These are phyloP conservation scores for Cyclotella cryptica DNA, from an alignment of 108 stramenopile species.

Conservation along the genomic window DNA sequence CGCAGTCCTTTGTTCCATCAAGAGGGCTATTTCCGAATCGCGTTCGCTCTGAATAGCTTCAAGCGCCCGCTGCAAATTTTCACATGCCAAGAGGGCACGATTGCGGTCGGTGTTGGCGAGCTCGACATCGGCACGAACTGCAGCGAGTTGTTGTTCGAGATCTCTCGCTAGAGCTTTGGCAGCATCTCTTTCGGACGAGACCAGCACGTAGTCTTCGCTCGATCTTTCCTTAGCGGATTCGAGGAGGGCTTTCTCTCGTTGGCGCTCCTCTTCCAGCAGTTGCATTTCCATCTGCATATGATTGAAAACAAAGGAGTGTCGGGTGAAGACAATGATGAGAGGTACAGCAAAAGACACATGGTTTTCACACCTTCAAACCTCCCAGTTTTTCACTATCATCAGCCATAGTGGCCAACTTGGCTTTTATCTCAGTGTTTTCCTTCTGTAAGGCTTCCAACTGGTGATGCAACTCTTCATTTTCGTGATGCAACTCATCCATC, in stretches of 20 bases:
- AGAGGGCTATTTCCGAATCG: conserved; percentile 77
- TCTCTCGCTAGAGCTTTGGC: conserved; percentile 69
- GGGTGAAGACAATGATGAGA: neutral
- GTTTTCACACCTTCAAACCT: conserved; percentile 64
- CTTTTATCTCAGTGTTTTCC: conserved; percentile 59
- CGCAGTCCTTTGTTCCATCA: conserved; percentile 71
- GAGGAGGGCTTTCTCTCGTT: conserved; percentile 64
- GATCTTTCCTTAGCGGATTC: conserved; percentile 51
- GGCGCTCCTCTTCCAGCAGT: conserved; percentile 78
- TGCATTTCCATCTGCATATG: conserved; percentile 73
- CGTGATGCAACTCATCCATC: conserved; percentile 73
- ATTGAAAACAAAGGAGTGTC: neutral
- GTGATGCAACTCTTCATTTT: conserved; percentile 77
- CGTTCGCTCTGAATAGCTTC: conserved; percentile 88
- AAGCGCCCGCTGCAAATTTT: conserved; percentile 80
- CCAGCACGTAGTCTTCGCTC: conserved; percentile 50
- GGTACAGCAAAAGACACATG: no score
- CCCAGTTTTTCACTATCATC: conserved; percentile 60
- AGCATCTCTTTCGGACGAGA: conserved; percentile 70
- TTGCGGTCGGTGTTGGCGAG: conserved; percentile 74
- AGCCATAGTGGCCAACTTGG: conserved; percentile 57
- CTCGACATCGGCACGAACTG: conserved; percentile 78
- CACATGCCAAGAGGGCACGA: conserved; percentile 72
- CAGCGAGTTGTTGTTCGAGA: conserved; percentile 76
- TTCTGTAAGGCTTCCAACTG: conserved; percentile 62